Percentiles rank a stretch among this genome's conserved stretches.
phyloP scores from a whole-genome alignment of 768 basidiomycete genomes.

The Suillus spraguei region DNA sequence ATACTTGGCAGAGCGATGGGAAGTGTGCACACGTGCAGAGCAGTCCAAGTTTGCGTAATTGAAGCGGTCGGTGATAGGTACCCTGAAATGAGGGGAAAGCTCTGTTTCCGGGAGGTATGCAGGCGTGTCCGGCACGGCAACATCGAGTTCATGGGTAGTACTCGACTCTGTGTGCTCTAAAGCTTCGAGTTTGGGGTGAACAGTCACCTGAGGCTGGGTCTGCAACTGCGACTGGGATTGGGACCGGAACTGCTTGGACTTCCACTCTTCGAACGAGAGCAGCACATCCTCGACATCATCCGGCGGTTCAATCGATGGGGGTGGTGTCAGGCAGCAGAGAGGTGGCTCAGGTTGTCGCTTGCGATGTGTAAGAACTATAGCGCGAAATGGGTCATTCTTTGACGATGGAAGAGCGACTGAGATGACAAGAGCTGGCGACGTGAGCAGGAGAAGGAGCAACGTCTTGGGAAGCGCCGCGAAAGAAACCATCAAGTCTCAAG shows the following conservation, averaged over 20 bases:
- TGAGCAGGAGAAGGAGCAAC: constrained; percentile 41
- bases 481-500: constrained; percentile 19
- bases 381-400: constrained; percentile 62
- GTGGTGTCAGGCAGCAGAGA: constrained; percentile 69
- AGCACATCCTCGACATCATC: constrained; percentile 61
- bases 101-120: constrained; percentile 20
- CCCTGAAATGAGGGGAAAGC: constrained; percentile 63
- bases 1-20: constrained; percentile 82
- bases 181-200: constrained; percentile 11
- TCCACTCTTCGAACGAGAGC: constrained; percentile 90
- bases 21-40: constrained; percentile 86
- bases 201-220: constrained; percentile 28
- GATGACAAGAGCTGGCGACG: constrained; percentile 35
- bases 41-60: constrained; percentile 95
- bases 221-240: constrained; percentile 31
- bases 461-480: constrained; percentile 32
- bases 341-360: constrained; percentile 51
- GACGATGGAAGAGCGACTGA: constrained; percentile 34
- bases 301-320: constrained; percentile 35
- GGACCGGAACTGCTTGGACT: constrained; percentile 60
- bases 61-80: constrained; percentile 84
- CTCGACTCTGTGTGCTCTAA: constrained; percentile 10
- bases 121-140: constrained; percentile 18
- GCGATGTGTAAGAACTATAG: constrained; percentile 51
- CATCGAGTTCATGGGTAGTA: constrained; percentile 13